Evolutionary conservation across 2,329 filamentous ascomycete species (phyloP).

Genomic region (Colletotrichum endophyticum): DNA sequence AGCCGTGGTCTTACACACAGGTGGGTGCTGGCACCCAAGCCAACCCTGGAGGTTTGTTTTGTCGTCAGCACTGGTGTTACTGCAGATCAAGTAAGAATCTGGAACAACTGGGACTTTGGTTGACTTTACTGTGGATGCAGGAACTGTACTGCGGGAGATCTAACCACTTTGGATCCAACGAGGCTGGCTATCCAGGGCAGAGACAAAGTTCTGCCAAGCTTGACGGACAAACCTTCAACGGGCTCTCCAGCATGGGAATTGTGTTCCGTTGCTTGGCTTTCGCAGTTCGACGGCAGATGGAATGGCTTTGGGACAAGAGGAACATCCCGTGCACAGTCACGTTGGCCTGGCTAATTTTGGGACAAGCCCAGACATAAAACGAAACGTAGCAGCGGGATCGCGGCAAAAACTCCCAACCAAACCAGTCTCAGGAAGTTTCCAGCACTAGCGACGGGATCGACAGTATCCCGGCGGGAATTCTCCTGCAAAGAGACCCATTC

Average conservation of each 20-base stretch:
- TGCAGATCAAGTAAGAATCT: background rate
- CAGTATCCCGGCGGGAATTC: background rate
- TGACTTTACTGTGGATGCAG: background rate
- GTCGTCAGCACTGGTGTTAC: background rate
- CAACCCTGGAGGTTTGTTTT: background rate
- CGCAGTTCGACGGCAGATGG: background rate
- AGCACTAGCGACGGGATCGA: background rate
- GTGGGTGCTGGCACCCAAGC: background rate
- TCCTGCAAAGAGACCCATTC: background rate
- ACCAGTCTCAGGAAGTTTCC: background rate
- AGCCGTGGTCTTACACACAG: background rate
- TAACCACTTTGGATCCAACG: background rate
- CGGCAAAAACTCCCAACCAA: background rate
- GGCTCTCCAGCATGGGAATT: background rate
- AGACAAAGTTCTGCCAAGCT: background rate
- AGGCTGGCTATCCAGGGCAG: background rate
- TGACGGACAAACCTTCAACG: background rate
- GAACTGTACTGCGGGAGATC: background rate
- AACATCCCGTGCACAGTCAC: background rate
- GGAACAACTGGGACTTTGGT: background rate
- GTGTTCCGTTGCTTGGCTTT: background rate
- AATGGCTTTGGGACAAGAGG: background rate
- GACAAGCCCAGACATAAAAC: background rate
- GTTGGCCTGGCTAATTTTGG: background rate
- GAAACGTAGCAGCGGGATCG: background rate